Percentiles rank a stretch among this genome's conserved stretches.
Conservation (phyloP, 257 asterid genomes). For the Lithospermum erythrorhizon region DNA sequence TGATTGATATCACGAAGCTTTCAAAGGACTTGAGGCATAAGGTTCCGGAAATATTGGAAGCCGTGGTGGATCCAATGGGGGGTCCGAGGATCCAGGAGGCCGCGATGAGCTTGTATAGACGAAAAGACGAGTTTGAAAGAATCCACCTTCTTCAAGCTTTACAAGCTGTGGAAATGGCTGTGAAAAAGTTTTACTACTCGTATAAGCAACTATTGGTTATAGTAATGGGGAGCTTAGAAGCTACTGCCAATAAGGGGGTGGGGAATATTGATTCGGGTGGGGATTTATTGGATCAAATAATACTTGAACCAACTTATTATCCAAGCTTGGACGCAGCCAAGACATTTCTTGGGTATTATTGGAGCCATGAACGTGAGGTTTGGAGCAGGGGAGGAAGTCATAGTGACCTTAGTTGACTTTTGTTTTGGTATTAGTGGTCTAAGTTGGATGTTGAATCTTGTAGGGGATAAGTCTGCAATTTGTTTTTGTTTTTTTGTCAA, state of each 20-base stretch:
- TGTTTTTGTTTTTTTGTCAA: no score
- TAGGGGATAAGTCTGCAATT: no score
- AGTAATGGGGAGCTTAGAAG: slow-evolving; percentile 85
- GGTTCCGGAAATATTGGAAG: slow-evolving; percentile 67
- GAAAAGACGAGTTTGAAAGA: slow-evolving; percentile 30
- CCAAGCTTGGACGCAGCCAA: slow-evolving; percentile 94
- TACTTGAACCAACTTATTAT: slow-evolving; percentile 75
- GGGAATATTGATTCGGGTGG: slow-evolving; percentile 23
- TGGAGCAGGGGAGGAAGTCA: no score
- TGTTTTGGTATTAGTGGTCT: no score
- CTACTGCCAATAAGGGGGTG: slow-evolving; percentile 24
- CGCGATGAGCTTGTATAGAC: slow-evolving; percentile 62
- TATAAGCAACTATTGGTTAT: slow-evolving; percentile 59
- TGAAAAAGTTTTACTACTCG: slow-evolving; percentile 60
- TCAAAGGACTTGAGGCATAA: slow-evolving; percentile 68
- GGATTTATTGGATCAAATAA: slow-evolving; percentile 54
- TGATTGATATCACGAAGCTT: slow-evolving; percentile 46
- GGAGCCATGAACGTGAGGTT: slow-evolving; percentile 36
- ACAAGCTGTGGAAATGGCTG: slow-evolving; percentile 86
- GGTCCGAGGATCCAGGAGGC: slow-evolving; percentile 89
- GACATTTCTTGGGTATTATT: slow-evolving; percentile 72
- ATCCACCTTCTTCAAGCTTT: slow-evolving; percentile 73
- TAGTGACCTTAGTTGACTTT: no score
- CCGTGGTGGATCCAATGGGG: slow-evolving; percentile 83
- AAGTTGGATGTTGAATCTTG: no score